phyloP scores from a whole-genome alignment of 441 rosid genomes.

The Metrosideros polymorpha region DNA sequence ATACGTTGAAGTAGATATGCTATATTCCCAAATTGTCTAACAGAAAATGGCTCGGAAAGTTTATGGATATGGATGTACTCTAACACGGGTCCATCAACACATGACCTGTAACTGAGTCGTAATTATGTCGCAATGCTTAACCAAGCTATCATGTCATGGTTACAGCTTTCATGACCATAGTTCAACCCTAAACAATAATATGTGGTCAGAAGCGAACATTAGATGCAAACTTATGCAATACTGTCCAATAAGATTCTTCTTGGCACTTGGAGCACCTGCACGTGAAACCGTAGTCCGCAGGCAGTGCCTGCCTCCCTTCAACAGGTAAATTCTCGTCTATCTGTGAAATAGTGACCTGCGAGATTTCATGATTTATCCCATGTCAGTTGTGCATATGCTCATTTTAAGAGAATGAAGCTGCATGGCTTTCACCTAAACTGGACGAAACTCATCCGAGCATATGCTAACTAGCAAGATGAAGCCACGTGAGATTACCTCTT shows the following conservation, averaged over 20 bases:
- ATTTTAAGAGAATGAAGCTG: no score
- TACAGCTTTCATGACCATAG: no score
- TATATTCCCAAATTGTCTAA: not conserved
- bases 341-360: slow-evolving; percentile 69
- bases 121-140: no score
- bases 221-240: not conserved
- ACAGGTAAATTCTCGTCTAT: slow-evolving; percentile 68
- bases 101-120: no score
- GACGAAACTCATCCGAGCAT: no score
- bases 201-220: no score
- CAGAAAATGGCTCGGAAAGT: not conserved
- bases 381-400: not conserved
- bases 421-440: no score
- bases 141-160: no score
- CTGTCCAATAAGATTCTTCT: slow-evolving; percentile 14
- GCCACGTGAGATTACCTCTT: slow-evolving; percentile 42
- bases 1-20: not conserved
- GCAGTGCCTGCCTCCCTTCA: slow-evolving; percentile 54
- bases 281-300: slow-evolving; percentile 72
- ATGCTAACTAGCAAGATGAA: no score
- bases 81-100: no score
- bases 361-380: not conserved
- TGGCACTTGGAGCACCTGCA: slow-evolving; percentile 61
- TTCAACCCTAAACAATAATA: no score
- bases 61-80: no score